Evolutionary conservation across 2,329 filamentous ascomycete species (phyloP).

Genomic region (Stachybotrys echinatus): DNA sequence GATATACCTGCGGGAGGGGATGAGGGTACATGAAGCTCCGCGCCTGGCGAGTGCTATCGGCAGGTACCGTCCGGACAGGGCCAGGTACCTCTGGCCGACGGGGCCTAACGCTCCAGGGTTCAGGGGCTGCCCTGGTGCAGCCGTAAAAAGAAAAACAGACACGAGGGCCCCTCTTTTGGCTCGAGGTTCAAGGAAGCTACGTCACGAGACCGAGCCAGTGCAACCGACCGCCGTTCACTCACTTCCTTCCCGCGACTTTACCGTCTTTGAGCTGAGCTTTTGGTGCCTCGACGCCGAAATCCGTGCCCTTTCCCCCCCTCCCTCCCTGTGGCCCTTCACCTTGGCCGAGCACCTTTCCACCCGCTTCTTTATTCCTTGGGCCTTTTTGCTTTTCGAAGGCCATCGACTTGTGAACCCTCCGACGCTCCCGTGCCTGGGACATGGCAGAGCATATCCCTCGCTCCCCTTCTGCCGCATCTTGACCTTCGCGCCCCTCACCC

Average conservation of each 20-base stretch:
- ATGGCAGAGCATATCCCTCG: constrained; percentile 11
- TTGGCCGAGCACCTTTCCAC: neutral
- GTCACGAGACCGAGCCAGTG: neutral
- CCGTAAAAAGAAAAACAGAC: neutral
- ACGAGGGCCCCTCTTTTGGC: neutral
- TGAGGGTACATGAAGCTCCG: neutral
- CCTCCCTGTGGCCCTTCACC: neutral
- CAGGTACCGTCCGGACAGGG: neutral
- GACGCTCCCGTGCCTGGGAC: neutral
- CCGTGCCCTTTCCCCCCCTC: neutral
- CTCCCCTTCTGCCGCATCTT: constrained; percentile 8
- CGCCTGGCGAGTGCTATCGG: neutral
- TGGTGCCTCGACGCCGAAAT: neutral
- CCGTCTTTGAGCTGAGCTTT: too few species aligned
- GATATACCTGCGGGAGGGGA: neutral
- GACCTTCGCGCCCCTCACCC: constrained; percentile 8
- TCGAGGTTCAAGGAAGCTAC: neutral
- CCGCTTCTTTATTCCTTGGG: neutral
- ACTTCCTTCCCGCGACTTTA: neutral
- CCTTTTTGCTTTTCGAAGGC: too few species aligned
- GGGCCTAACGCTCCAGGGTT: neutral
- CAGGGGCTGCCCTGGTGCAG: neutral
- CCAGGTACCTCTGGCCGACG: neutral
- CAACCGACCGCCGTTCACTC: neutral
- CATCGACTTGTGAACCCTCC: too few species aligned